Base-by-base conservation (phyloP, 148 eudicot genomes). In the Pharnaceum exiguum region DNA sequence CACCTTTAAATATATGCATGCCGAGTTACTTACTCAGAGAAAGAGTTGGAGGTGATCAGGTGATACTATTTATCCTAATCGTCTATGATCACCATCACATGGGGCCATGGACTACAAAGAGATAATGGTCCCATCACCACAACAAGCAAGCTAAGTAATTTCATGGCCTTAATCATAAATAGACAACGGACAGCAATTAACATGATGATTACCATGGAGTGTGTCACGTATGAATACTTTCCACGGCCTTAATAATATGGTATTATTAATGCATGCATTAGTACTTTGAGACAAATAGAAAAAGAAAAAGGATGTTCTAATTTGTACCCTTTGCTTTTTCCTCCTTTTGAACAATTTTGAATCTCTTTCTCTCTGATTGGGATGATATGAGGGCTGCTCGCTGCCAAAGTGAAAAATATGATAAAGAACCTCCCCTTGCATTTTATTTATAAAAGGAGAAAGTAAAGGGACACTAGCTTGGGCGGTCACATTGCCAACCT, bases 101-200 rank as follows among this genome's bases (percentile, higher is more conserved):
- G 67, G 26, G 15, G n/a, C 49, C 46, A 46, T 21, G 37, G 11
- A 27, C 18, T 2, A 23, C 25, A 27, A 44, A 37, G 0, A 24
- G 51, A 19, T 57, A 39, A 11, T 59, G 71, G 65, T 33, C 59
- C 71, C 59, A 42, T 37, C 15, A 59, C 32, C 10, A 40, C 26
- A 42, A 40, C 26, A 42, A 68, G 37, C 31, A 51, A 42, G 23
- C 10, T n/a, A n/a, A n/a, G n/a, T n/a, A n/a, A 35, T 19, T 60
- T 42, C 66, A 68, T 68, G 67, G 40, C 53, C 50, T 59, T 67
- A 60, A 59, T 68, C 60, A 68, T 68, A 67, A 16, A 49, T 25
- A 43, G 30, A 51, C 63, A 52, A 60, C 38, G 11, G 53, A n/a
- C 17, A 36, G 43, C 25, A 24, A 25, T 67, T 51, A 68, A 68